phyloP scores from a whole-genome alignment of 352 stramenopile genomes.

The Pythium dissotocum region DNA sequence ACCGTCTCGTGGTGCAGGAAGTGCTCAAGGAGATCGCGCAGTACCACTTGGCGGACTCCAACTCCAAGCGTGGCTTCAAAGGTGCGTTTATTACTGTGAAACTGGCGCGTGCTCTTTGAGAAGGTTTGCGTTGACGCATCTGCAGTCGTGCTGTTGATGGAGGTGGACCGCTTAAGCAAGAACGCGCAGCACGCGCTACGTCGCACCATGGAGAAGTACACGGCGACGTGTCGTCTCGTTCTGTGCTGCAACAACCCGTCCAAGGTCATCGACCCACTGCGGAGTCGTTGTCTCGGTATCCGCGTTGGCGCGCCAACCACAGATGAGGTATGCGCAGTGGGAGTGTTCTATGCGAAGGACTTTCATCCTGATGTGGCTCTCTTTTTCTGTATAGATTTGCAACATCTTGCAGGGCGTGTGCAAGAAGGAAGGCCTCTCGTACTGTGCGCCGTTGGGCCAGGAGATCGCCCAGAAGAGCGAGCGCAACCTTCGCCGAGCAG shows the following conservation, averaged over 20 bases:
- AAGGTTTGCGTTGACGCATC: neutral
- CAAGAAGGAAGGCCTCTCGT: slow-evolving; percentile 89
- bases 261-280: slow-evolving; percentile 98
- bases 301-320: slow-evolving; percentile 91
- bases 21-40: slow-evolving; percentile 99
- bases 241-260: slow-evolving; percentile 96
- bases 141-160: slow-evolving; percentile 94
- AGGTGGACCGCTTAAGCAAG: slow-evolving; percentile 97
- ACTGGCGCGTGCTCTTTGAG: neutral
- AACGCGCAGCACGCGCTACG: slow-evolving; percentile 97
- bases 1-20: slow-evolving; percentile 98
- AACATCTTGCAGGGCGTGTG: slow-evolving; percentile 90
- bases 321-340: slow-evolving; percentile 68
- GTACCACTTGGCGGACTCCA: slow-evolving; percentile 80
- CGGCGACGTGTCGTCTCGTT: slow-evolving; percentile 95
- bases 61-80: slow-evolving; percentile 77
- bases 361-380: neutral
- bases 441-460: slow-evolving; percentile 89
- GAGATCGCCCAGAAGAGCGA: slow-evolving; percentile 92
- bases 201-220: slow-evolving; percentile 97
- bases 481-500: slow-evolving; percentile 94
- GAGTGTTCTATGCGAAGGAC: neutral
- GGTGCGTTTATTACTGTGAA: slow-evolving; percentile 15
- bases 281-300: slow-evolving; percentile 94
- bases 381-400: slow-evolving; percentile 67